Base-by-base conservation (phyloP, 2,329 filamentous ascomycete genomes). In the Aspergillus caelatus region DNA sequence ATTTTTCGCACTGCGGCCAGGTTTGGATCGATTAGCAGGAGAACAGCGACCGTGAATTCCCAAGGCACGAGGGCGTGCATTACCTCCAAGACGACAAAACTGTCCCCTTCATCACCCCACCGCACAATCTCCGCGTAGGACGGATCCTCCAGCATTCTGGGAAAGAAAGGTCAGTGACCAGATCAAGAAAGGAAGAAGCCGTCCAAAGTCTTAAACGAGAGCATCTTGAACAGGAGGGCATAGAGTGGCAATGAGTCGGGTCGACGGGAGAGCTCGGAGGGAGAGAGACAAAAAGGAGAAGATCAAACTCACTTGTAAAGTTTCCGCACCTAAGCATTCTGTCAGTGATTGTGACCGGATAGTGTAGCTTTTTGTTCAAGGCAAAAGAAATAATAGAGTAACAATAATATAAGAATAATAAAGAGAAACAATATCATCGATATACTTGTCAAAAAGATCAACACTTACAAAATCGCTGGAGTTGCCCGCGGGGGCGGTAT, bases 61-160 rank as follows among this genome's bases (percentile, higher is more conserved):
- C 45, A 60, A 26, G 58, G 43, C 52, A 54, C 46, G 55, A 61
- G 61, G 63, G 62, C 57, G 64, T 57, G 61, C 68, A 76, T 65
- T 85, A 97, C 95, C 88, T 99, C 95, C 60, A 98, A 84, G 57
- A 99, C 96, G 63, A 99, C 94, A 75, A 99, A 99, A 71, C 93
- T 97, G 75, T 97, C 92, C 60, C 93, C 94, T 68, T 94, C 90
- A 70, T 96, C 93, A 64, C 94, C 94, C 95, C 95, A 99, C 80
- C 94, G 87, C 56, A 98, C 95, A 65, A 98, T 94, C 65, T 91
- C 90, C 71, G 94, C 89, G 78, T 99, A 96, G 59, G 92, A 90
- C 41, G 94, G 94, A 74, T 96, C 96, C 80, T 98, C 94, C 73
- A 99, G 84, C 95, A 99, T 99, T 78, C 93, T 96, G 75, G 32